A percentile compares a stretch with the other conserved stretches of the same genome.
phyloP scores from a whole-genome alignment of 805 yeast genomes.

The Yarrowia sp. region DNA sequence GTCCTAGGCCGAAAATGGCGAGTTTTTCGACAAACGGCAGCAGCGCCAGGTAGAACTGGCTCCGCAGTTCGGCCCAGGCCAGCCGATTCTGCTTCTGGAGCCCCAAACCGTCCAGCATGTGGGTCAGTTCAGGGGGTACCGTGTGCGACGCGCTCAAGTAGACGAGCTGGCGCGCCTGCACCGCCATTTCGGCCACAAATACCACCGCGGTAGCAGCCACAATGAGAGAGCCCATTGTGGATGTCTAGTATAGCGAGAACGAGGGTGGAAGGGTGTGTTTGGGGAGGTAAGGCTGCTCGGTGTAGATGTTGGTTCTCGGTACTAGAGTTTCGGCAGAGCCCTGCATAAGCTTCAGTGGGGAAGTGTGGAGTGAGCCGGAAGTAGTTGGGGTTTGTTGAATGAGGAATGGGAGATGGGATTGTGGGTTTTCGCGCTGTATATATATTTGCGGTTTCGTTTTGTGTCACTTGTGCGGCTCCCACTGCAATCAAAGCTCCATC shows the following conservation, averaged over 20 bases:
- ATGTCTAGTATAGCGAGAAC: neutral
- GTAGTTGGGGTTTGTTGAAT: neutral
- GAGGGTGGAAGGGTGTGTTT: neutral
- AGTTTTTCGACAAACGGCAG: conserved; percentile 2
- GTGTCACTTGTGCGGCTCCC: neutral
- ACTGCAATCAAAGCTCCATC: neutral
- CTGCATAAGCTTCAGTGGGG: conserved; percentile 35
- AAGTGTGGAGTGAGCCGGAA: neutral
- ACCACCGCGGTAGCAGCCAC: conserved; percentile 18
- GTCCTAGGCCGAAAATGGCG: conserved; percentile 5
- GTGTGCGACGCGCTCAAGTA: neutral
- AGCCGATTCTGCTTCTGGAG: conserved; percentile 7
- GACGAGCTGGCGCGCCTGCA: conserved; percentile 27
- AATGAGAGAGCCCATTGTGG: conserved; percentile 32
- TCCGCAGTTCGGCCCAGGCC: conserved; percentile 24
- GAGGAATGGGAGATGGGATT: neutral
- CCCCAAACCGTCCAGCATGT: conserved; percentile 14
- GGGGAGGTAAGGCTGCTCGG: neutral
- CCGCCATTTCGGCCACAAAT: conserved; percentile 25
- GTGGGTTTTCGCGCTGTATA: neutral
- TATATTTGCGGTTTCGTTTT: neutral
- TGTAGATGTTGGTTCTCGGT: conserved; percentile 2
- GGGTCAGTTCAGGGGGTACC: conserved; percentile 16
- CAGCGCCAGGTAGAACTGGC: conserved; percentile 10
- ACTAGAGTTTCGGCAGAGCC: conserved; percentile 24